A percentile compares a stretch with the other conserved stretches of the same genome.
phyloP scores from a whole-genome alignment of 192 early-diverging fungal species.

The Linnemannia hyalina region DNA sequence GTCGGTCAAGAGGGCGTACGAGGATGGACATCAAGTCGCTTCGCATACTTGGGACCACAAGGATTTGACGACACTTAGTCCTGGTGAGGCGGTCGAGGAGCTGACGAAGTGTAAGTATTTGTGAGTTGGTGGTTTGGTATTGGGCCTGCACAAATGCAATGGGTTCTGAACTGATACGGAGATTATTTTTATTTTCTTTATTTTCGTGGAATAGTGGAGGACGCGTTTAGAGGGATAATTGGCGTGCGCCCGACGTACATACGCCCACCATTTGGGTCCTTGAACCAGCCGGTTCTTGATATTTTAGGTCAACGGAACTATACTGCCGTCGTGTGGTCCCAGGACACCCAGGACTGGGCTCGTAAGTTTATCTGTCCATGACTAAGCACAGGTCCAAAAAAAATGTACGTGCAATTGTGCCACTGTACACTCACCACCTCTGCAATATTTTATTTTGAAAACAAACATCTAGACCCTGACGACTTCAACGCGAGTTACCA shows the following conservation, averaged over 20 bases:
- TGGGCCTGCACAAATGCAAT: too few relatives aligned
- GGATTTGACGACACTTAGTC: conserved; percentile 28
- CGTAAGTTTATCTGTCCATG: background rate
- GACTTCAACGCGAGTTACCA: conserved; percentile 11
- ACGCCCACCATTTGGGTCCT: conserved; percentile 13
- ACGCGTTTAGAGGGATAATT: conserved; percentile 10
- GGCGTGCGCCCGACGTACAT: conserved; percentile 11
- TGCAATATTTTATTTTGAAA: background rate
- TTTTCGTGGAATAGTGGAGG: background rate
- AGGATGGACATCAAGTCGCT: conserved; percentile 70
- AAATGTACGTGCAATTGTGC: too few relatives aligned
- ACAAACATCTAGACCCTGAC: background rate
- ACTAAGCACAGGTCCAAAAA: too few relatives aligned
- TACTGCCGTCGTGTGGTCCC: conserved; percentile 9
- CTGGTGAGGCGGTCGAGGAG: background rate
- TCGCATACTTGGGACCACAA: conserved; percentile 62
- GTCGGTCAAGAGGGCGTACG: conserved; percentile 54
- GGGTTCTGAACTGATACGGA: too few relatives aligned
- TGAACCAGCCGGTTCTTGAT: background rate
- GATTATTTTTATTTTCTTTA: background rate
- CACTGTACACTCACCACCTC: too few relatives aligned
- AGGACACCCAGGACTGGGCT: conserved; percentile 14
- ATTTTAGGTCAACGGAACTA: conserved; percentile 11
- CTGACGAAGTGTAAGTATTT: conserved; percentile 21
- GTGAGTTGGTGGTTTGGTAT: too few relatives aligned